Base-by-base conservation (phyloP, 768 basidiomycete species). In the Clavaria fumosa region DNA sequence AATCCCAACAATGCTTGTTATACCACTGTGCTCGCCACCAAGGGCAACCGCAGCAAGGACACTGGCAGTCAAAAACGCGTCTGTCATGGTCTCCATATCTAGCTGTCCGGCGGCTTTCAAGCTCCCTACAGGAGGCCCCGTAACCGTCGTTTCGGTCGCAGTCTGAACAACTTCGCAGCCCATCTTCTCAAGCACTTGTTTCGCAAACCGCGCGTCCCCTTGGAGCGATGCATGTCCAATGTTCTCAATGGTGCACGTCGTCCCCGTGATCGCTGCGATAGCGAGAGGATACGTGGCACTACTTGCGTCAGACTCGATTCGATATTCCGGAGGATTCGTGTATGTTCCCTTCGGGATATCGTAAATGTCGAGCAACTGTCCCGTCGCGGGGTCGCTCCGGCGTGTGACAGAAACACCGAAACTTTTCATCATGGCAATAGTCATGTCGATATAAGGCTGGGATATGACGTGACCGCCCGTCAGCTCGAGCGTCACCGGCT, bases 1-100 rank as follows among this genome's bases (percentile, higher is more conserved):
- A 45, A 99, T 97, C 2, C 95, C 91, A 34, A 81, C 53, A 46
- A 99, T 96, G 42, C 86, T 68, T 6, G 89, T 81, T n/a, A n/a
- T n/a, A n/a, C n/a, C n/a, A n/a, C n/a, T n/a, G n/a, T n/a, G n/a
- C n/a, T n/a, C n/a, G 45, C 74, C 72, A 7, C 72, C 75, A 27
- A 56, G 54, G 0, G 75, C 63, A 15, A 95, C 83, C 39, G 95
- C 93, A 37, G 88, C 91, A 14, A 99, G 62, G 5, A 80, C 90
- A 7, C 76, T 82, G 6, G 95, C 93, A 2, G 91, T 96, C 61
- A 97, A 69, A 65, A 99, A 99, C 15, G 93, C 95, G 54, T 99
- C 95, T 5, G 95, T 99, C 95, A 99, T 97, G n/a, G 80, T 78
- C 57, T 95, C 89, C 95, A 97, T 97, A 53, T 97, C 88, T 15